Evolutionary conservation across 495 filamentous ascomycete genomes (phyloP).

Genomic region (Cercophora samala): DNA sequence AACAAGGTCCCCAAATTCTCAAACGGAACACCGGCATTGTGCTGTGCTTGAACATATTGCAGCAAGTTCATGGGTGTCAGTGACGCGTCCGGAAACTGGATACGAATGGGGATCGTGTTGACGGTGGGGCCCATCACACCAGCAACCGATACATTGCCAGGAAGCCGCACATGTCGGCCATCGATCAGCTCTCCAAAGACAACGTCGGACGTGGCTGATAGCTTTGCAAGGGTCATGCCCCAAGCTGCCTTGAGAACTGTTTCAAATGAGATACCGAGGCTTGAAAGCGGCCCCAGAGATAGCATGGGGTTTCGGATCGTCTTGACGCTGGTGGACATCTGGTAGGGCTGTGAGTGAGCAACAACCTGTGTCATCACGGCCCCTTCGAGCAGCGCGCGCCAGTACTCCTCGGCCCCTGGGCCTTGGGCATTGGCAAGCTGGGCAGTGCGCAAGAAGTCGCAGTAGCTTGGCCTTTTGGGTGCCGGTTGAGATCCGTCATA

Average conservation of each 20-base stretch:
- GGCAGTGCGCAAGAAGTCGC: constrained; percentile 40
- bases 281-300: constrained; percentile 35
- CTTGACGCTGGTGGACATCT: constrained; percentile 33
- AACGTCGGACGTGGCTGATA: constrained; percentile 44
- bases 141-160: constrained; percentile 33
- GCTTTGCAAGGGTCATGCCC: constrained; percentile 47
- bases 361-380: constrained; percentile 43
- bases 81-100: constrained; percentile 39
- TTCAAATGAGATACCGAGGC: constrained; percentile 37
- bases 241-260: constrained; percentile 47
- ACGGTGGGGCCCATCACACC: constrained; percentile 45
- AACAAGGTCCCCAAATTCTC: constrained; percentile 43
- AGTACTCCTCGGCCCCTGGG: constrained; percentile 36
- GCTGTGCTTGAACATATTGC: constrained; percentile 41
- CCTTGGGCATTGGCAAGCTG: constrained; percentile 35
- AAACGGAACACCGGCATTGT: constrained; percentile 39
- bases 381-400: constrained; percentile 42
- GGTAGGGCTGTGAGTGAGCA: constrained; percentile 37
- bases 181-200: constrained; percentile 50
- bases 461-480: constrained; percentile 39
- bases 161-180: constrained; percentile 44
- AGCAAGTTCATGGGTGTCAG: constrained; percentile 43
- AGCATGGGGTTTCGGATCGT: constrained; percentile 37
- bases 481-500: constrained; percentile 38
- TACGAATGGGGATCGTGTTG: constrained; percentile 45